phyloP scores from a whole-genome alignment of 2,329 filamentous ascomycete genomes.

The Venturia effusa region DNA sequence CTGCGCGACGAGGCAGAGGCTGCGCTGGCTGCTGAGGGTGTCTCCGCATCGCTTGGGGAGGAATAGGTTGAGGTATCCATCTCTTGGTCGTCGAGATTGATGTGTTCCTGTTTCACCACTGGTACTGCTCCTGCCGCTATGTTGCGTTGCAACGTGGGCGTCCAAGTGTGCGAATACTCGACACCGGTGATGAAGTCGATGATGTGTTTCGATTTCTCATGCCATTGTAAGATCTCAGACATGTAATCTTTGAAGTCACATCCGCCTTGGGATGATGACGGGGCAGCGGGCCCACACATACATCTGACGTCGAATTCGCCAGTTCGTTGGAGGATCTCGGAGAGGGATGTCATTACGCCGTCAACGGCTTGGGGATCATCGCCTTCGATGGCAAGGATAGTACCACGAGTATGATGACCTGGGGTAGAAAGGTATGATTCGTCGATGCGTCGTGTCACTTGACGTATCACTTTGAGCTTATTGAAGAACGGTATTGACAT shows the following conservation, averaged over 20 bases:
- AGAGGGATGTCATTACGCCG: slow-evolving; percentile 55
- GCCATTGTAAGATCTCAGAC: slow-evolving; percentile 60
- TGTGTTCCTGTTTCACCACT: neutral
- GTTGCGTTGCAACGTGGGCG: neutral
- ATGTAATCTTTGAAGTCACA: slow-evolving; percentile 47
- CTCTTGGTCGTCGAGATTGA: neutral
- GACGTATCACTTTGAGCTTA: slow-evolving; percentile 66
- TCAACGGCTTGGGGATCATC: slow-evolving; percentile 52
- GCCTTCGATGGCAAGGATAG: slow-evolving; percentile 76
- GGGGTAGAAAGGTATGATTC: slow-evolving; percentile 18
- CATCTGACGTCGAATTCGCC: slow-evolving; percentile 40
- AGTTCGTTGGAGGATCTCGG: slow-evolving; percentile 39
- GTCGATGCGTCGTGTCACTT: slow-evolving; percentile 59
- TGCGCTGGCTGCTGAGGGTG: slow-evolving; percentile 11
- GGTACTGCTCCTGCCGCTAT: neutral
- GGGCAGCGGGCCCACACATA: slow-evolving; percentile 36
- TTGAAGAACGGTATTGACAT: slow-evolving; percentile 63
- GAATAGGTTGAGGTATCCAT: neutral
- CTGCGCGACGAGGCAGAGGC: neutral
- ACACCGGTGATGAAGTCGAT: slow-evolving; percentile 39
- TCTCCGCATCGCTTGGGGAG: neutral
- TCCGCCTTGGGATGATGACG: slow-evolving; percentile 16
- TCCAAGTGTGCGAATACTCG: slow-evolving; percentile 16
- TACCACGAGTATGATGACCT: slow-evolving; percentile 49
- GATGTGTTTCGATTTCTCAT: slow-evolving; percentile 63